Percentiles rank a stretch among this genome's conserved stretches.
Evolutionary conservation across 2,329 filamentous ascomycete species (phyloP).

Genomic region (Periglandula ipomoeae): DNA sequence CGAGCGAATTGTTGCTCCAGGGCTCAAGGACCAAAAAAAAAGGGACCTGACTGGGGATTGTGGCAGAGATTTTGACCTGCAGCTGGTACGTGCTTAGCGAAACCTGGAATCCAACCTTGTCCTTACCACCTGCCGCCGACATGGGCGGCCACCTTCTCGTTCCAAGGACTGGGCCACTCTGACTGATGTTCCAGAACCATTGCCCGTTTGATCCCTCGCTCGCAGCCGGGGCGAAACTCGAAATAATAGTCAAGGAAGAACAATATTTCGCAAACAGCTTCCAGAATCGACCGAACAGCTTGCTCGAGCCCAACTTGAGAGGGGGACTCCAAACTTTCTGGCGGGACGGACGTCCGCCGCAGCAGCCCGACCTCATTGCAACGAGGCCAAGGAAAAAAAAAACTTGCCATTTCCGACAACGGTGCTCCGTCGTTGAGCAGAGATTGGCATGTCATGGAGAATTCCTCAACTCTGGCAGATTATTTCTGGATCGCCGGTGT

Average conservation of each 20-base stretch:
- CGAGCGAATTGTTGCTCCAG: constrained; percentile 1
- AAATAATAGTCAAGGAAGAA: neutral
- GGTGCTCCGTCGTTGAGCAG: constrained; percentile 11
- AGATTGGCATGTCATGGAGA: constrained; percentile 46
- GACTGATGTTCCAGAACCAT: constrained; percentile 5
- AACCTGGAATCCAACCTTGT: constrained; percentile 2
- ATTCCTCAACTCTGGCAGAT: constrained; percentile 57
- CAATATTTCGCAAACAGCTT: neutral
- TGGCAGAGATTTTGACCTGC: constrained; percentile 4
- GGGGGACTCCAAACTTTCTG: constrained; percentile 1
- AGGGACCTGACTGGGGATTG: neutral
- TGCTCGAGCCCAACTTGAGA: neutral
- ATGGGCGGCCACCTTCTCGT: constrained; percentile 1
- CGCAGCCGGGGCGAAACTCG: neutral
- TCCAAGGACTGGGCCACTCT: neutral
- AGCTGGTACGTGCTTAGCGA: constrained; percentile 6
- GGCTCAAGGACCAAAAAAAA: neutral
- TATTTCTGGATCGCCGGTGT: constrained; percentile 71
- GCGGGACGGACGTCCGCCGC: constrained; percentile 5
- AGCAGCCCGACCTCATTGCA: neutral
- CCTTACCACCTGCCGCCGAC: constrained; percentile 4
- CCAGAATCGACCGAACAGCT: neutral
- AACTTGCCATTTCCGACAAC: neutral
- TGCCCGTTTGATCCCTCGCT: neutral
- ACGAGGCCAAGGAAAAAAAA: neutral